phyloP scores from a whole-genome alignment of 768 basidiomycete species.

The Hygrocybe punicea region DNA sequence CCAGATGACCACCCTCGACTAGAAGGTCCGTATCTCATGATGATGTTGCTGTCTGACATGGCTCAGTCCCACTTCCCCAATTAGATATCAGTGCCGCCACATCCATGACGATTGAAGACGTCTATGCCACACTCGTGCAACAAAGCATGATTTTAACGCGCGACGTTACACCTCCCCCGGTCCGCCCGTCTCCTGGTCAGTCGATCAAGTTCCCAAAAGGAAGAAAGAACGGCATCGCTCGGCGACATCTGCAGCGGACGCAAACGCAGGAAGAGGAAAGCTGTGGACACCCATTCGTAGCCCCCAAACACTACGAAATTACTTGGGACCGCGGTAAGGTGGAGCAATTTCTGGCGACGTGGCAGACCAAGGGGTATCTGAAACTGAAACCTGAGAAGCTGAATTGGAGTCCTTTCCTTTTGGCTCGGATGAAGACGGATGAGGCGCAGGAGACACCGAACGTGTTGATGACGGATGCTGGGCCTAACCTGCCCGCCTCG shows the following conservation, averaged over 20 bases:
- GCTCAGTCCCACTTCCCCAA: conserved; percentile 9
- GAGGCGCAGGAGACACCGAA: background rate
- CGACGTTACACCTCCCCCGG: conserved; percentile 47
- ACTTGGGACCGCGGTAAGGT: conserved; percentile 69
- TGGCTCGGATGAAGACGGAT: conserved; percentile 43
- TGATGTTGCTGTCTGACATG: conserved; percentile 13
- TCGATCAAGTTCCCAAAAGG: conserved; percentile 72
- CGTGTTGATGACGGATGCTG: background rate
- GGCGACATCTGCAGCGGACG: conserved; percentile 59
- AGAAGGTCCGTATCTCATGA: conserved; percentile 52
- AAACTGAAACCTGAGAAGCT: conserved; percentile 76
- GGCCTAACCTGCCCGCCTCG: background rate
- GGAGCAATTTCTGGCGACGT: conserved; percentile 57
- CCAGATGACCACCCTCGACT: conserved; percentile 55
- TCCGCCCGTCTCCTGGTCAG: conserved; percentile 71
- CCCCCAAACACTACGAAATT: conserved; percentile 71
- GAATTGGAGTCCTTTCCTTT: conserved; percentile 92
- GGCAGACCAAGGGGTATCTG: conserved; percentile 78
- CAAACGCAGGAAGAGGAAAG: conserved; percentile 46
- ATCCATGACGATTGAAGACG: conserved; percentile 88
- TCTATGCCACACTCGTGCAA: conserved; percentile 67
- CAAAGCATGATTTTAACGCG: conserved; percentile 70
- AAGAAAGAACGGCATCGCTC: conserved; percentile 60
- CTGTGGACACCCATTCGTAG: conserved; percentile 53
- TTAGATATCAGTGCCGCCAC: conserved; percentile 82